phyloP scores from a whole-genome alignment of 495 filamentous ascomycete genomes.

The Letharia columbiana region DNA sequence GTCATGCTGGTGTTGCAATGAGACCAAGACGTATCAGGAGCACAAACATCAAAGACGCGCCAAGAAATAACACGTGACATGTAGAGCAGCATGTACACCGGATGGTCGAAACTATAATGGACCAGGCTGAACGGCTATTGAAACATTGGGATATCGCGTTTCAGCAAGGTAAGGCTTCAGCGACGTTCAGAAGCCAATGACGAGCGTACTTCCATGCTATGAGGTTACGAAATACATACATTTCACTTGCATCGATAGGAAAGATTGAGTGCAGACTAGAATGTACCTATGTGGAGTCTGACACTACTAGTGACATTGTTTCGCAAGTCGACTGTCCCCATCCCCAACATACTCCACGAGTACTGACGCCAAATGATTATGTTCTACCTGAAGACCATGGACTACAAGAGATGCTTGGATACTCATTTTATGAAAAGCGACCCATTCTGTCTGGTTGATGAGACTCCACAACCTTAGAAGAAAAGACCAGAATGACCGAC shows the following conservation, averaged over 20 bases:
- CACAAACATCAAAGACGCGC: neutral
- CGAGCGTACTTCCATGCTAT: neutral
- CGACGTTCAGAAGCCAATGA: too few relatives aligned
- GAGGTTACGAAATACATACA: neutral
- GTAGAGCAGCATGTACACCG: too few relatives aligned
- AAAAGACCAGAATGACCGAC: neutral
- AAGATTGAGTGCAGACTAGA: neutral
- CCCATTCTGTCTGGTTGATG: neutral
- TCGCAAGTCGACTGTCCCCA: neutral
- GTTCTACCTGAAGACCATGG: neutral
- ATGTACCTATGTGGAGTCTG: neutral
- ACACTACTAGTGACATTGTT: neutral
- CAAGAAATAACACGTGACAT: neutral
- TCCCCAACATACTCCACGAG: neutral
- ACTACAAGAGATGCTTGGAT: neutral
- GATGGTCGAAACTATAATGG: too few relatives aligned
- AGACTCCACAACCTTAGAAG: neutral
- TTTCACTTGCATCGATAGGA: neutral
- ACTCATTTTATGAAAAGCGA: neutral
- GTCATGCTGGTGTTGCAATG: conserved; percentile 1
- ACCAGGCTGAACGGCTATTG: neutral
- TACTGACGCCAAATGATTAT: neutral
- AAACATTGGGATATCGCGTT: neutral
- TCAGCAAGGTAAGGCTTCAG: too few relatives aligned
- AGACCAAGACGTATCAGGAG: neutral